Base-by-base conservation (phyloP, 2,329 filamentous ascomycete species). In the Chrysoporthe cubensis region DNA sequence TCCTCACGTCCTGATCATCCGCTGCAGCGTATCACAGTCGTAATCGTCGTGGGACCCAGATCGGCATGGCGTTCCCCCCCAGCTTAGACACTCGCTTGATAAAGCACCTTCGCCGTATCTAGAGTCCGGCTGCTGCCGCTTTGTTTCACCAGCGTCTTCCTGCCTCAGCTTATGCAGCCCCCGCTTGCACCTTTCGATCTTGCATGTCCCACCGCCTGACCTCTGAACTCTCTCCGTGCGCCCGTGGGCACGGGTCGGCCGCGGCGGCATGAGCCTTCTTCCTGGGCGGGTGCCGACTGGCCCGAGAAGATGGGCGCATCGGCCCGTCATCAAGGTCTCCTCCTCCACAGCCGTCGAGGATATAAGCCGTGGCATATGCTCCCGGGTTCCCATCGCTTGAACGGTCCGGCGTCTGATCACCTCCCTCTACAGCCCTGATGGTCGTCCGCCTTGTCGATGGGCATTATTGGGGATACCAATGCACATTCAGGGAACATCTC, bases 161-260 rank as follows among this genome's bases (percentile, higher is more conserved):
- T 14, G 57, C 57, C 57, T 26, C 40, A 32, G 32, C 40, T 60
- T 21, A 21, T 32, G 57, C 40, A 44, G 18, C 26, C 52, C 48
- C 48, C 44, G 5, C 46, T 5, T 26, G 32, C 34, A n/a, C 37
- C 34, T 26, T 21, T 58, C 34, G 14, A 40, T 58, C 34, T 58
- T 40, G 56, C 56, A 26, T 58, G 56, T 58, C 56, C 56, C 32
- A 21, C 50, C 26, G 16, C 50, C 50, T 54, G 50, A 32, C 50
- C 4, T 34, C 13, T 5, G 13, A 13, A 2, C 54, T 40, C 16
- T 8, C 40, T 21, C 18, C 9, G 34, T 21, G 34, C 8, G 13
- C 18, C 54, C 11, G 7, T 18, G 32, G 4, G 13, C 3, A 40
- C 14, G 32, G 13, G 14, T 5, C 13, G 52, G 16, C 9, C n/a